Evolutionary conservation across 2,329 filamentous ascomycete genomes (phyloP).

Genomic region (Aureobasidium namibiae): DNA sequence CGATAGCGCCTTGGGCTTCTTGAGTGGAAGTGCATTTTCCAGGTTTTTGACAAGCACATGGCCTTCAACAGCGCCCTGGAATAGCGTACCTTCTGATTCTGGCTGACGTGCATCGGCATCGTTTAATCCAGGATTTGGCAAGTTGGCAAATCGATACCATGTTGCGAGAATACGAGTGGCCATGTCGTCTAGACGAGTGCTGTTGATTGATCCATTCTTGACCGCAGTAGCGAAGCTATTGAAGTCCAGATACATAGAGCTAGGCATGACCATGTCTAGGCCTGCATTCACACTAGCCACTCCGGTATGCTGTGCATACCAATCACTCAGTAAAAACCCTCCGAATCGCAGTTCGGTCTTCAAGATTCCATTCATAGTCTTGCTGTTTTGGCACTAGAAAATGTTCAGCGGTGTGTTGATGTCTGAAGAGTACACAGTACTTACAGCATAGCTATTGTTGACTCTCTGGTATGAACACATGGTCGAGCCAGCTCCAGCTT

Average conservation of each 20-base stretch:
- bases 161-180: conserved; percentile 24
- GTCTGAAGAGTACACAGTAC: no score
- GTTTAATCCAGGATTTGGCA: conserved; percentile 15
- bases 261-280: conserved; percentile 25
- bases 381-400: conserved; percentile 53
- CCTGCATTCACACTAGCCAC: conserved; percentile 22
- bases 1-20: conserved; percentile 32
- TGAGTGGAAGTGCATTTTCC: conserved; percentile 47
- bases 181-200: conserved; percentile 27
- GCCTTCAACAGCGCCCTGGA: conserved; percentile 52
- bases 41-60: conserved; percentile 57
- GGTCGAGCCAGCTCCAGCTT: conserved; percentile 44
- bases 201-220: conserved; percentile 23
- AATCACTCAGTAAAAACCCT: conserved; percentile 21
- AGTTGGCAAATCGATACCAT: conserved; percentile 19
- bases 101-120: conserved; percentile 48
- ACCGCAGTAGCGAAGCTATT: conserved; percentile 24
- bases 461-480: no score
- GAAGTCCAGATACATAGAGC: conserved; percentile 18
- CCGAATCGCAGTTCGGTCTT: conserved; percentile 49
- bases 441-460: no score
- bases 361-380: conserved; percentile 52
- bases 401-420: conserved; percentile 25
- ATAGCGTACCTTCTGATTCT: conserved; percentile 38
- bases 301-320: conserved; percentile 32